Percentiles rank a stretch among this genome's conserved stretches.
These are phyloP conservation scores for Psilocybe mexicana DNA, from an alignment of 1,284 basidiomycete genomes.

Conservation along the genomic window DNA sequence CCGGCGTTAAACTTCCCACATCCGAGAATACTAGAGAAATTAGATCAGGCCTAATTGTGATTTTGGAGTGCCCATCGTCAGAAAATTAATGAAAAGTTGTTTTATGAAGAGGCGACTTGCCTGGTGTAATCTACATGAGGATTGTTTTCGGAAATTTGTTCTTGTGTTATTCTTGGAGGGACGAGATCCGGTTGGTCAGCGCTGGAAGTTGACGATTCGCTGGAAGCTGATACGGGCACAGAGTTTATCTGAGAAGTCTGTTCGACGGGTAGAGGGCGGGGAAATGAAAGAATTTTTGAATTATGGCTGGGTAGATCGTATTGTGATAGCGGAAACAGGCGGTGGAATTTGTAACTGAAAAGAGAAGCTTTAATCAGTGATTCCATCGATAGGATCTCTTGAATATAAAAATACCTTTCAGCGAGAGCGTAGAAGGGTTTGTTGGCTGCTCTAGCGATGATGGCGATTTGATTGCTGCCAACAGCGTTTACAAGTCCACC, in stretches of 20 bases:
- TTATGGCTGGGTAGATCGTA: constrained; percentile 92
- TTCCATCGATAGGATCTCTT: constrained; percentile 23
- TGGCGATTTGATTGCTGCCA: constrained; percentile 95
- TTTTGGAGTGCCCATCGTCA: constrained; percentile 17
- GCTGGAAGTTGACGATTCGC: constrained; percentile 17
- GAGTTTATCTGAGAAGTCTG: constrained; percentile 23
- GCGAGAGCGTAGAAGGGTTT: constrained; percentile 98
- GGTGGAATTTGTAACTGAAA: constrained; percentile 93
- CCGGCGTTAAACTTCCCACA: constrained; percentile 88
- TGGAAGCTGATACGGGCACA: constrained; percentile 17
- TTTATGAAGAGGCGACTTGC: constrained; percentile 34
- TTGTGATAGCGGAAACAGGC: constrained; percentile 94
- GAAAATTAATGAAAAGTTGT: constrained; percentile 13
- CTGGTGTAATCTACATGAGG: constrained; percentile 85
- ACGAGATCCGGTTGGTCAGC: constrained; percentile 26
- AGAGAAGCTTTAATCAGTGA: constrained; percentile 21
- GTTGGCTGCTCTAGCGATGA: constrained; percentile 91
- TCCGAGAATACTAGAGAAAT: constrained; percentile 92
- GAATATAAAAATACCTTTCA: constrained; percentile 66
- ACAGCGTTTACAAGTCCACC: constrained; percentile 89
- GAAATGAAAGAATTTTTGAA: constrained; percentile 68
- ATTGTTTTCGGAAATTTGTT: constrained; percentile 77
- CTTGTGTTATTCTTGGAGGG: constrained; percentile 59
- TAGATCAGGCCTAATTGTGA: constrained; percentile 69
- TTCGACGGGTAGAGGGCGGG: constrained; percentile 34